Evolutionary conservation across 495 filamentous ascomycete species (phyloP), one percentile per base, ranked within the genome.

Genomic region (Articulospora tetracladia): DNA sequence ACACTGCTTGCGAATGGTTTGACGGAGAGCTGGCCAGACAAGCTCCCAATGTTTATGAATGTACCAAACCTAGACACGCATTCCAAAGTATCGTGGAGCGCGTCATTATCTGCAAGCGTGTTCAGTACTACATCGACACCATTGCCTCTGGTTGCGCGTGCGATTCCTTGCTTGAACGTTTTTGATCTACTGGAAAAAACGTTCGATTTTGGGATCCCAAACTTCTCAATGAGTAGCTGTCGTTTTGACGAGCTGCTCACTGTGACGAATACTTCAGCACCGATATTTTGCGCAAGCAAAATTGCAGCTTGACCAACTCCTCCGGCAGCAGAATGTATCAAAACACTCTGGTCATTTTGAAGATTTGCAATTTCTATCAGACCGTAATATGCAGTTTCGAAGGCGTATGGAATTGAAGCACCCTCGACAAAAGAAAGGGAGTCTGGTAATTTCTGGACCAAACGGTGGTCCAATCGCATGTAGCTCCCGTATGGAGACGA

Each of bases 241-340:
- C 66, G 19, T 70, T 68, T 41, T 72, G 72, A 15, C 85, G 67
- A 10, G 81, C 68, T 12, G 72, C 64, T 58, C 75, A 77, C 72
- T 83, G 83, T 53, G 78, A 76, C 0, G 66, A 55, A n/a, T 73
- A 77, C 84, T 59, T 81, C 81, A 28, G 90, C 93, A 1, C 91
- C 93, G 26, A 91, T 79, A 1, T 77, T 73, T 50, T 79, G 77
- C 19, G 97, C 71, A 32, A 97, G 73, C 74, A 93, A 90, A 24
- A 83, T 86, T 57, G 97, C 77, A 72, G 87, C 83, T 51, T 86
- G 78, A 0, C 93, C 94, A 0, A 91, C 88, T 4, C 93, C 93
- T 51, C 94, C 94, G 3, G 92, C 91, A 0, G 94, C 94, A 0
- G 94, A 92, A 64, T 95, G 91, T 39, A 97, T 81, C 1, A 98